phyloP scores from a whole-genome alignment of 371 early-diverging fungal species.

The Cokeromyces recurvatus region DNA sequence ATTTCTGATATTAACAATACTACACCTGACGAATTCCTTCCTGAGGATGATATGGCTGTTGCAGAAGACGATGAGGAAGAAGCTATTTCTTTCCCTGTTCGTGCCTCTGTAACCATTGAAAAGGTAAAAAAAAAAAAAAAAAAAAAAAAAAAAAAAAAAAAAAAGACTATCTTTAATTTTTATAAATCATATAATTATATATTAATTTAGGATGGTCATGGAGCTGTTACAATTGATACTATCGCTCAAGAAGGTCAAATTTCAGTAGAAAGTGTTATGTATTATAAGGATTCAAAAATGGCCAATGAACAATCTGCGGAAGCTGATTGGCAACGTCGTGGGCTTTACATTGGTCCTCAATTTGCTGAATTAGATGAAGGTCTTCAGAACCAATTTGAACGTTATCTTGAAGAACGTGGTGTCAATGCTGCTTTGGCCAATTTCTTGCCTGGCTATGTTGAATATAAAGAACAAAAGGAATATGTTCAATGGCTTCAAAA shows the following conservation, averaged over 20 bases:
- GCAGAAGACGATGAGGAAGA: conserved; percentile 58
- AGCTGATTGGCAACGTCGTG: conserved; percentile 89
- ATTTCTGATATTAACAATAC: conserved; percentile 79
- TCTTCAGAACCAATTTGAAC: conserved; percentile 77
- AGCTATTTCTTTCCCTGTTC: conserved; percentile 65
- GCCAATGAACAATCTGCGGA: conserved; percentile 74
- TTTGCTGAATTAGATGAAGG: conserved; percentile 88
- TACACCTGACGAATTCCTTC: conserved; percentile 52
- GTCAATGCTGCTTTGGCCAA: conserved; percentile 73
- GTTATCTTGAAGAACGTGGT: conserved; percentile 84
- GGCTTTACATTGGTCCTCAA: conserved; percentile 88
- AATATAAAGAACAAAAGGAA: conserved; percentile 91
- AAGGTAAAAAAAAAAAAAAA: conserved; percentile 46
- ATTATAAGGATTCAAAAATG: conserved; percentile 61
- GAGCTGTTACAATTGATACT: conserved; percentile 77
- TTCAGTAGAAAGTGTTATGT: conserved; percentile 79
- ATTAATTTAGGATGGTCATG: conserved; percentile 45
- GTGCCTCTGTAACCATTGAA: conserved; percentile 75
- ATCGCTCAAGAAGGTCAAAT: conserved; percentile 82
- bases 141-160: neutral
- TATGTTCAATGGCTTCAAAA: conserved; percentile 81
- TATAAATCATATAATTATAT: conserved; percentile 2
- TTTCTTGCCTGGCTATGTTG: conserved; percentile 83
- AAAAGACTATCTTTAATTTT: neutral
- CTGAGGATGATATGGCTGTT: conserved; percentile 42